phyloP scores from a whole-genome alignment of 2,329 filamentous ascomycete species.

The Trichoderma atroviride region DNA sequence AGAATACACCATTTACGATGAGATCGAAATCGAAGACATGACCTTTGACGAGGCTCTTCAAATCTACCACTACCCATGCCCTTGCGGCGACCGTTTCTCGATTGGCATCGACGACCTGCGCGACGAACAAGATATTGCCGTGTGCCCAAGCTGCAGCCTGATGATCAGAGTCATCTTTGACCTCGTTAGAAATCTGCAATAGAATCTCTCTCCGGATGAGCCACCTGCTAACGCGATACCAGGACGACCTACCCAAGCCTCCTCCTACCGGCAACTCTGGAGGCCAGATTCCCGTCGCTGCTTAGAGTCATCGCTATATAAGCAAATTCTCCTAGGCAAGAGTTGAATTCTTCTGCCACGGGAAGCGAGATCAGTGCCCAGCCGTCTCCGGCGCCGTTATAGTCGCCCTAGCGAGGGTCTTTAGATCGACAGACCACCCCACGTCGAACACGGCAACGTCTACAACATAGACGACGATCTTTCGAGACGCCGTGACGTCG shows the following conservation, averaged over 20 bases:
- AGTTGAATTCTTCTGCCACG: not conserved
- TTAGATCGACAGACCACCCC: not conserved
- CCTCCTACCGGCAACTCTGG: slow-evolving; percentile 38
- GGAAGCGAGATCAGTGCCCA: not conserved
- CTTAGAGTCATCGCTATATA: slow-evolving; percentile 35
- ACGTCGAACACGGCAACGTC: not conserved
- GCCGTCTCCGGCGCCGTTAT: not conserved
- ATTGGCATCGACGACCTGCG: slow-evolving; percentile 81
- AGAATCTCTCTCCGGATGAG: not conserved
- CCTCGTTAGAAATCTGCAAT: slow-evolving; percentile 55
- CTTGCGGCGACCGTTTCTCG: slow-evolving; percentile 95
- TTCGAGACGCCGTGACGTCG: not conserved
- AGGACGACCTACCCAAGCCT: slow-evolving; percentile 52
- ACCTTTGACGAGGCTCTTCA: slow-evolving; percentile 80
- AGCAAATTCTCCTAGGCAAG: not conserved
- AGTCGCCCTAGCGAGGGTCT: not conserved
- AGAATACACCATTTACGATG: slow-evolving; percentile 81
- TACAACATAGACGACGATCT: not conserved
- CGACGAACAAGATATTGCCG: slow-evolving; percentile 91
- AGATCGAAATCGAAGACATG: slow-evolving; percentile 99
- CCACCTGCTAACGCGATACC: slow-evolving; percentile 16
- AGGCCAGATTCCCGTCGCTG: slow-evolving; percentile 45
- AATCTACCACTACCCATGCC: slow-evolving; percentile 95
- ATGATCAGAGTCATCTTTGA: slow-evolving; percentile 98
- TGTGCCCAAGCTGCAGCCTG: slow-evolving; percentile 94